Evolutionary conservation across 1,284 basidiomycete genomes (phyloP).

Genomic region (Mycena citricolor): DNA sequence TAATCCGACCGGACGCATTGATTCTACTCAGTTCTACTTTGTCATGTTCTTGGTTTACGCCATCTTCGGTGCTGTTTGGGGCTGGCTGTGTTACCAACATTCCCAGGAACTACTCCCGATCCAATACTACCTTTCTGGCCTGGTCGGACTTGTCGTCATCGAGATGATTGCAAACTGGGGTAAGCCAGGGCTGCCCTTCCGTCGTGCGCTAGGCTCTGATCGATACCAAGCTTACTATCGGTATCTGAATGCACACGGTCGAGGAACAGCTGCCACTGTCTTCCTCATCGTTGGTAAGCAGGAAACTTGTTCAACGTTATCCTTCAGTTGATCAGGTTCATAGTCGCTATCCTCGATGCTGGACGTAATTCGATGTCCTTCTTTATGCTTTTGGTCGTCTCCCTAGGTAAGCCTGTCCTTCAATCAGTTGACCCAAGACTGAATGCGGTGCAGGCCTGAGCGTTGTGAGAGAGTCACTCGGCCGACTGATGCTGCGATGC

Average conservation of each 20-base stretch:
- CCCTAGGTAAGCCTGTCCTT: conserved; percentile 54
- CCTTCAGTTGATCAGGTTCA: conserved; percentile 2
- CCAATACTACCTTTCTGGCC: conserved; percentile 93
- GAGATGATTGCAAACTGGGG: conserved; percentile 94
- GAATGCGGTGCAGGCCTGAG: conserved; percentile 64
- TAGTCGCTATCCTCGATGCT: conserved; percentile 89
- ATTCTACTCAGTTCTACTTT: conserved; percentile 82
- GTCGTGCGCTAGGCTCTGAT: not conserved
- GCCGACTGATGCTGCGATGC: conserved; percentile 76
- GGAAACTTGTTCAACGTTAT: not conserved
- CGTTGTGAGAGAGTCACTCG: conserved; percentile 80
- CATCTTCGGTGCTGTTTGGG: conserved; percentile 74
- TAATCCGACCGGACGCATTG: too few species aligned
- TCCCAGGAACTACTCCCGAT: conserved; percentile 82
- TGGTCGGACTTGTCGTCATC: conserved; percentile 85
- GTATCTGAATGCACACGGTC: conserved; percentile 88
- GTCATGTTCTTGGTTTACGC: conserved; percentile 79
- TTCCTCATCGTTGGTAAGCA: conserved; percentile 82
- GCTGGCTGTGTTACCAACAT: conserved; percentile 81
- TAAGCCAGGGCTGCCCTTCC: conserved; percentile 36
- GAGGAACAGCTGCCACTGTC: conserved; percentile 69
- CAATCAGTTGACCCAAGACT: too few species aligned
- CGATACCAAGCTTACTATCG: conserved; percentile 69
- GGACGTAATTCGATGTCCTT: conserved; percentile 92
- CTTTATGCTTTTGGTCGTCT: conserved; percentile 92